These are phyloP conservation scores for Boletus rufocinnamomeus DNA, from an alignment of 768 basidiomycete species.

Conservation along the genomic window DNA sequence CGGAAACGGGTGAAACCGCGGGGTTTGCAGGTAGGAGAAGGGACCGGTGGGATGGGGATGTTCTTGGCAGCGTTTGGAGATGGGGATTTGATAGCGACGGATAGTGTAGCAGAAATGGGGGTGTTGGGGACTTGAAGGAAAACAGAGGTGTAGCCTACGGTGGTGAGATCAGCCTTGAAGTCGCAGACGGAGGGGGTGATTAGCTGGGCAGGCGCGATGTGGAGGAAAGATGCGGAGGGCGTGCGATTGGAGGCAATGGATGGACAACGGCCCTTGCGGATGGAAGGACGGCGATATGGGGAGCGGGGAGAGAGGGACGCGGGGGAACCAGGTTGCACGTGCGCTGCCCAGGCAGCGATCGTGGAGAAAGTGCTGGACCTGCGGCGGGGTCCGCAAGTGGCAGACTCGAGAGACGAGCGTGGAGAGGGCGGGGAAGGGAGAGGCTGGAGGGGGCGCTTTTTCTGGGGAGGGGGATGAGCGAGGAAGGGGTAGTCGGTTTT, in stretches of 20 bases:
- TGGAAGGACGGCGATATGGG: constrained; percentile 39
- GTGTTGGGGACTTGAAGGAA: constrained; percentile 61
- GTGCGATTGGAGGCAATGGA: constrained; percentile 42
- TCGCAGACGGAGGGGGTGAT: constrained; percentile 48
- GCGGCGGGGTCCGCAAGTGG: constrained; percentile 19
- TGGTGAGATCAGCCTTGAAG: constrained; percentile 54
- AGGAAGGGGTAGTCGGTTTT: constrained; percentile 44
- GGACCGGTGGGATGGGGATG: constrained; percentile 21
- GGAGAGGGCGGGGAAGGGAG: constrained; percentile 27
- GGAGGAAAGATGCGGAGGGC: constrained; percentile 51
- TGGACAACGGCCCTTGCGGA: constrained; percentile 30
- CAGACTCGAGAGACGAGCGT: neutral
- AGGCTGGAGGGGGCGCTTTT: constrained; percentile 37
- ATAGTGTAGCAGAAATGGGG: constrained; percentile 34
- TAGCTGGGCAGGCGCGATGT: constrained; percentile 35
- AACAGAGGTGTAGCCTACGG: constrained; percentile 65
- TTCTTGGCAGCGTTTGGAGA: constrained; percentile 9
- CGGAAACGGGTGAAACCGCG: constrained; percentile 47
- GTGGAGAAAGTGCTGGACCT: constrained; percentile 49
- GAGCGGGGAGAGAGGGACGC: constrained; percentile 43
- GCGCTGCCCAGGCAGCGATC: constrained; percentile 63
- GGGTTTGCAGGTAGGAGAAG: constrained; percentile 20
- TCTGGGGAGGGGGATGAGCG: constrained; percentile 41
- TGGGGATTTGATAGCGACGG: constrained; percentile 12
- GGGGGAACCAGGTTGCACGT: constrained; percentile 72